A percentile compares a stretch with the other conserved stretches of the same genome.
phyloP scores from a whole-genome alignment of 2,329 filamentous ascomycete species.

The Verticillium longisporum region DNA sequence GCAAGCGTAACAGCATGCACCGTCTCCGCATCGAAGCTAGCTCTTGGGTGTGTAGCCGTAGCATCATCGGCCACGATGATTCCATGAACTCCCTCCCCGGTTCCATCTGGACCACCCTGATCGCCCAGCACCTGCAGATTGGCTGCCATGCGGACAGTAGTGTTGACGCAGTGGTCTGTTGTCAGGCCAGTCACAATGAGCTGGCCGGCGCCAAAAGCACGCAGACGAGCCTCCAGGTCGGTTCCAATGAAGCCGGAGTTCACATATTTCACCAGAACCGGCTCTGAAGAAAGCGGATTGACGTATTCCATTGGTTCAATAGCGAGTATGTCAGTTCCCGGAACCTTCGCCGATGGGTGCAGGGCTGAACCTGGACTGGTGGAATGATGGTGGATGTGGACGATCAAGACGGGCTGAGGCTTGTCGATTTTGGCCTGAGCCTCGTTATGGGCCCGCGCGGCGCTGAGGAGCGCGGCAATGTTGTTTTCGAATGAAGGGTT shows the following conservation, averaged over 20 bases:
- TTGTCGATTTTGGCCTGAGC: background rate
- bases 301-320: conserved; percentile 19
- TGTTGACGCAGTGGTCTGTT: conserved; percentile 43
- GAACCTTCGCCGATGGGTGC: conserved; percentile 22
- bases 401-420: conserved; percentile 20
- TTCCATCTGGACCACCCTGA: conserved; percentile 18
- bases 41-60: conserved; percentile 36
- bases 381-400: conserved; percentile 39
- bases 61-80: conserved; percentile 36
- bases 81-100: conserved; percentile 17
- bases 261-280: conserved; percentile 33
- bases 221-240: conserved; percentile 27
- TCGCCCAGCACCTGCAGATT: conserved; percentile 35
- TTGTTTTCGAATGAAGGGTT: conserved; percentile 37
- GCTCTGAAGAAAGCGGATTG: conserved; percentile 23
- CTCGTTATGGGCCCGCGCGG: conserved; percentile 12
- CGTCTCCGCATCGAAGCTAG: conserved; percentile 34
- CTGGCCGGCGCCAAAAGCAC: conserved; percentile 23
- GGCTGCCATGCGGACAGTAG: conserved; percentile 37
- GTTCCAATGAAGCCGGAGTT: conserved; percentile 41
- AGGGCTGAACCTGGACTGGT: conserved; percentile 23
- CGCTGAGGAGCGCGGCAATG: conserved; percentile 26
- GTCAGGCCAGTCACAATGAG: conserved; percentile 34
- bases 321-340: conserved; percentile 14
- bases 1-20: conserved; percentile 35